These are phyloP conservation scores for Suillus hirtellus DNA, from an alignment of 768 basidiomycete species.

Conservation along the genomic window DNA sequence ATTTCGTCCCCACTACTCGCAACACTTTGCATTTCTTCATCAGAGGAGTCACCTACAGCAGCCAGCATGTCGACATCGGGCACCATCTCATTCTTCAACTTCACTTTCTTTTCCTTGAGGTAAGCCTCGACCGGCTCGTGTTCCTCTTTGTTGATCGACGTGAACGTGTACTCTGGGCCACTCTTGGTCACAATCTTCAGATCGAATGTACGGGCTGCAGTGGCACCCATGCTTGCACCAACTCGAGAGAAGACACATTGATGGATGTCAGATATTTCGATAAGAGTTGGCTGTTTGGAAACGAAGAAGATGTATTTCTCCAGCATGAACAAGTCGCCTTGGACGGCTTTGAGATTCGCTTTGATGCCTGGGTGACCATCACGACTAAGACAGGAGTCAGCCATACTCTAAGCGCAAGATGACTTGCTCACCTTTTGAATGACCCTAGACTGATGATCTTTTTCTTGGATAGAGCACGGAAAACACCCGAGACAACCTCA, in stretches of 20 bases:
- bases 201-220: slow-evolving; percentile 91
- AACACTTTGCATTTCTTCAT: slow-evolving; percentile 84
- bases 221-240: slow-evolving; percentile 77
- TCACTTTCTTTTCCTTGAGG: slow-evolving; percentile 87
- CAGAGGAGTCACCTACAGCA: slow-evolving; percentile 64
- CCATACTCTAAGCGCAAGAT: background rate
- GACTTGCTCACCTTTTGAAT: slow-evolving; percentile 69
- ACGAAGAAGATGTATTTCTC: slow-evolving; percentile 99
- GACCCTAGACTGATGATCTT: slow-evolving; percentile 87
- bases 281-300: slow-evolving; percentile 89
- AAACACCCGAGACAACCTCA: slow-evolving; percentile 91
- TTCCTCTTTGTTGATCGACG: slow-evolving; percentile 95
- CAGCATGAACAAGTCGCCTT: slow-evolving; percentile 96
- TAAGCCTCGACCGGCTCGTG: slow-evolving; percentile 84
- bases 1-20: slow-evolving; percentile 67
- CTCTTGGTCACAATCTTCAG: slow-evolving; percentile 84
- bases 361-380: slow-evolving; percentile 95
- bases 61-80: slow-evolving; percentile 80
- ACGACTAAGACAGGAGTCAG: slow-evolving; percentile 49
- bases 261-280: slow-evolving; percentile 88
- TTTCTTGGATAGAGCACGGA: slow-evolving; percentile 87
- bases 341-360: slow-evolving; percentile 94
- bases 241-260: slow-evolving; percentile 93
- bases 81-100: slow-evolving; percentile 94
- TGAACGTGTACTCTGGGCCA: slow-evolving; percentile 86